Conservation (phyloP, 345 rosid species). For the Acer yangbiense region DNA sequence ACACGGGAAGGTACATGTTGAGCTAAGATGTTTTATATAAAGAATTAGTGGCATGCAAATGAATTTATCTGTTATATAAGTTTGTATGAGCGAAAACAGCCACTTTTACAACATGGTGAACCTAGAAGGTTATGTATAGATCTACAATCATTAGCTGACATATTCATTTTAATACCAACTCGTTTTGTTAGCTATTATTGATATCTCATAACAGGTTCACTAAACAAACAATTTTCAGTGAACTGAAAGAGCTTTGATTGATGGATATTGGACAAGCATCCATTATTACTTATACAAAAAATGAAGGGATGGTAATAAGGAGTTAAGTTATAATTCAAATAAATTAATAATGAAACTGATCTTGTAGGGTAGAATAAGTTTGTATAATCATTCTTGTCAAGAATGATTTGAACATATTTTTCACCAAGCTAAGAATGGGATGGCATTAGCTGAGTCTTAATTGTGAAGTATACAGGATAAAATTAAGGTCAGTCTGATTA, state of each 20-base stretch:
- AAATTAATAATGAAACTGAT: background rate
- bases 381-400: background rate
- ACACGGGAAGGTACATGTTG: conserved; percentile 72
- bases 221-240: background rate
- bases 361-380: background rate
- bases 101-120: background rate
- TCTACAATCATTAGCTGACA: background rate
- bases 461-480: background rate
- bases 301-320: background rate
- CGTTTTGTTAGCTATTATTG: background rate
- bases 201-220: background rate
- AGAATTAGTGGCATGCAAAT: background rate
- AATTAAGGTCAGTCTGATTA: background rate
- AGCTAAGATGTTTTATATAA: background rate
- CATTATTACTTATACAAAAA: background rate
- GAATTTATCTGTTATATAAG: background rate
- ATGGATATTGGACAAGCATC: background rate
- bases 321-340: background rate
- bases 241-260: background rate
- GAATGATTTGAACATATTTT: background rate
- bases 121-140: background rate
- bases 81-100: background rate
- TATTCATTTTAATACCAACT: background rate
- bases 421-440: background rate
- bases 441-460: background rate